These are phyloP conservation scores for Nannizziopsis arthrosporioides DNA, from an alignment of 2,329 filamentous ascomycete species.

Conservation along the genomic window DNA sequence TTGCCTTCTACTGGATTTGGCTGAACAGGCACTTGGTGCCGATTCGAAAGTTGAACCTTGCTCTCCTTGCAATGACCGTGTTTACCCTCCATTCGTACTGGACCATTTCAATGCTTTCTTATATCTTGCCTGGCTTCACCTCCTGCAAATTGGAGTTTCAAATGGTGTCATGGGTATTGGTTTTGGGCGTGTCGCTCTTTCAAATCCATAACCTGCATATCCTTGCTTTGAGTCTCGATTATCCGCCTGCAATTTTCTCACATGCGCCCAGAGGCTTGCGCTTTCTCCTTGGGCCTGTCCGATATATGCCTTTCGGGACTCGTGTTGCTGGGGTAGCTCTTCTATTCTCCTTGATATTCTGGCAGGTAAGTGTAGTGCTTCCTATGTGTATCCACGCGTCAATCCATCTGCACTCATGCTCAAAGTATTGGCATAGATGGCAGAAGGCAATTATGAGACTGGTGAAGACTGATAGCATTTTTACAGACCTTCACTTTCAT, in stretches of 20 bases:
- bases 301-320: neutral
- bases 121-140: constrained; percentile 19
- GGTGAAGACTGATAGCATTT: neutral
- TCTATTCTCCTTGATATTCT: neutral
- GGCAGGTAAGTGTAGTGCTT: constrained; percentile 19
- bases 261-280: too few relatives aligned
- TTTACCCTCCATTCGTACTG: constrained; percentile 22
- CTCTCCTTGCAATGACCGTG: constrained; percentile 17
- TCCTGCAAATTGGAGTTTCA: constrained; percentile 47
- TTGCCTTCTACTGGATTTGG: constrained; percentile 17
- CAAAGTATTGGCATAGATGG: too few relatives aligned
- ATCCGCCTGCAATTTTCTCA: too few relatives aligned
- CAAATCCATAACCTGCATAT: constrained; percentile 50
- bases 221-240: constrained; percentile 20
- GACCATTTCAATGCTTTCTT: constrained; percentile 19
- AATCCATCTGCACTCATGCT: too few relatives aligned
- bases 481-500: constrained; percentile 38
- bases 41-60: constrained; percentile 20
- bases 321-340: neutral
- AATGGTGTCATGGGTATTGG: constrained; percentile 52
- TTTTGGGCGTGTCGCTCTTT: constrained; percentile 51
- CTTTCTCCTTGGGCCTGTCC: too few relatives aligned
- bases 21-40: constrained; percentile 16
- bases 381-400: neutral
- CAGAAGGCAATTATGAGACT: too few relatives aligned